These are phyloP conservation scores for Sclerotinia borealis DNA, from an alignment of 2,329 filamentous ascomycete genomes.

Conservation along the genomic window DNA sequence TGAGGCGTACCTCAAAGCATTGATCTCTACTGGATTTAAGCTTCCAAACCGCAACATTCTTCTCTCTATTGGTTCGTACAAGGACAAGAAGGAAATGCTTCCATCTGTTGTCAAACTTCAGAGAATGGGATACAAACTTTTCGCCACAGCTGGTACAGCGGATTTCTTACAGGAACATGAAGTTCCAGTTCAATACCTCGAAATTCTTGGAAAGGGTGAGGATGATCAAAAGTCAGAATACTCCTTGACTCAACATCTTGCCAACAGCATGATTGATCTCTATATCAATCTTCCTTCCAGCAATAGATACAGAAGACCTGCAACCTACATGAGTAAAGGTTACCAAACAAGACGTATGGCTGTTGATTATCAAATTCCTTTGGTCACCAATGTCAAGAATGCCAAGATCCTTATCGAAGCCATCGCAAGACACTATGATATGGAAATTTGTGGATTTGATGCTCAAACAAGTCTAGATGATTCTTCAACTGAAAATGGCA, in stretches of 20 bases:
- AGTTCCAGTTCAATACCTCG: slow-evolving; percentile 87
- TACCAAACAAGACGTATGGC: slow-evolving; percentile 97
- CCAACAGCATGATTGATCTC: slow-evolving; percentile 90
- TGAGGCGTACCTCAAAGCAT: slow-evolving; percentile 93
- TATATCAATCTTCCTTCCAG: slow-evolving; percentile 99
- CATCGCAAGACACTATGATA: slow-evolving; percentile 79
- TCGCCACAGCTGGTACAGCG: slow-evolving; percentile 91
- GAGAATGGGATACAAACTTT: slow-evolving; percentile 89
- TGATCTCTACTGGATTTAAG: slow-evolving; percentile 94
- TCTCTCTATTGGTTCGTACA: slow-evolving; percentile 92
- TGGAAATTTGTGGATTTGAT: slow-evolving; percentile 78
- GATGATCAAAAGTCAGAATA: slow-evolving; percentile 92
- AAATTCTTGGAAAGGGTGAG: slow-evolving; percentile 71
- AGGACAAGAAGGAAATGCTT: slow-evolving; percentile 97
- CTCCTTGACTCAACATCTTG: slow-evolving; percentile 91
- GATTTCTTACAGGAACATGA: slow-evolving; percentile 94
- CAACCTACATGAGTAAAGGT: slow-evolving; percentile 97
- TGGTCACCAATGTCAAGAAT: slow-evolving; percentile 99
- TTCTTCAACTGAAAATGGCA: slow-evolving; percentile 48
- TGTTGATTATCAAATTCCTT: slow-evolving; percentile 86
- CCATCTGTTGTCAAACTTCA: slow-evolving; percentile 86
- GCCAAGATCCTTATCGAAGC: slow-evolving; percentile 96
- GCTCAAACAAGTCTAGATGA: slow-evolving; percentile 86
- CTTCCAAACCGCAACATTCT: slow-evolving; percentile 93
- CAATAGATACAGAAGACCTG: slow-evolving; percentile 93